Evolutionary conservation across 2,329 filamentous ascomycete species (phyloP).

Genomic region (Cyphellophora europaea): DNA sequence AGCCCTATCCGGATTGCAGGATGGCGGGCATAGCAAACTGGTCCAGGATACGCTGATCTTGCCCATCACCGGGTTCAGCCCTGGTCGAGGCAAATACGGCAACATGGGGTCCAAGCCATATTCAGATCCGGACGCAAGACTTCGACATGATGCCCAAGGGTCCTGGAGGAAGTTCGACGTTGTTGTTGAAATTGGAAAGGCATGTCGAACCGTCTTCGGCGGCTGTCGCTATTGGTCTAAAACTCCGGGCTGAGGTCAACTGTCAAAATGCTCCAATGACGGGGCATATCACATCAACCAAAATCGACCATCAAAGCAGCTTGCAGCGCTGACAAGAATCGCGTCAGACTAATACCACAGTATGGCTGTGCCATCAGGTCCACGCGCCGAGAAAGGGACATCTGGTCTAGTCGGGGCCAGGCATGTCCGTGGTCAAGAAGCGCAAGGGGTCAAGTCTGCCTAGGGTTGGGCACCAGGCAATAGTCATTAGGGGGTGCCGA

Average conservation of each 20-base stretch:
- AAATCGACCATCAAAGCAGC: too few relatives aligned
- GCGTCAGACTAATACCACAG: too few relatives aligned
- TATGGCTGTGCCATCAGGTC: too few relatives aligned
- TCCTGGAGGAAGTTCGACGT: conserved; percentile 22
- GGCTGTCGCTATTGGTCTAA: conserved; percentile 23
- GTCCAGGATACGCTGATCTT: conserved; percentile 25
- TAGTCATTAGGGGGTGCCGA: too few relatives aligned
- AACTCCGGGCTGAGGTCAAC: not conserved
- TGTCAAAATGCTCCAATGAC: too few relatives aligned
- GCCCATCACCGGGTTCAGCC: conserved; percentile 25
- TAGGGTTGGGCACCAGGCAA: too few relatives aligned
- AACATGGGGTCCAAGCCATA: conserved; percentile 26
- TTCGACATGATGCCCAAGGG: conserved; percentile 23
- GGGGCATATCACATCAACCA: too few relatives aligned
- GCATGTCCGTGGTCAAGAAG: too few relatives aligned
- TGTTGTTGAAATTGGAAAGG: conserved; percentile 22
- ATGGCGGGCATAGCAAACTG: conserved; percentile 22
- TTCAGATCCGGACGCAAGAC: conserved; percentile 21
- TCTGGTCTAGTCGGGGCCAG: too few relatives aligned
- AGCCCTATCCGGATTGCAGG: conserved; percentile 21
- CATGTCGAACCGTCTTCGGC: conserved; percentile 24
- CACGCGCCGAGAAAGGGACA: too few relatives aligned
- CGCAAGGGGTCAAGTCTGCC: too few relatives aligned
- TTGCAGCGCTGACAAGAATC: too few relatives aligned
- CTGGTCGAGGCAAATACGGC: conserved; percentile 20